Evolutionary conservation across 2,329 filamentous ascomycete genomes (phyloP).

Genomic region (Alternaria sp.): DNA sequence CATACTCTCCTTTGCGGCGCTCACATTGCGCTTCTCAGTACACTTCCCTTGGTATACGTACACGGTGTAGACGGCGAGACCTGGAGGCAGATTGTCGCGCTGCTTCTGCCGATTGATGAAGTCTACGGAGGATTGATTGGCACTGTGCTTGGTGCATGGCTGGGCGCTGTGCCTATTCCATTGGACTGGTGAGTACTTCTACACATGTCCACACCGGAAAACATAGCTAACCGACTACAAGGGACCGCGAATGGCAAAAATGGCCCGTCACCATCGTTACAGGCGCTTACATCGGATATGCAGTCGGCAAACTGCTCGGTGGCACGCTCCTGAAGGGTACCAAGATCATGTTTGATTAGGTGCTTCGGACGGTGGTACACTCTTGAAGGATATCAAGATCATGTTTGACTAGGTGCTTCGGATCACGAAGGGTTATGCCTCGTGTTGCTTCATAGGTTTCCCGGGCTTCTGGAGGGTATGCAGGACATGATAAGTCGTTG

Average conservation of each 20-base stretch:
- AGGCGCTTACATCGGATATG: conserved; percentile 82
- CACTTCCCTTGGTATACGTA: conserved; percentile 84
- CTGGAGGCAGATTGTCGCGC: conserved; percentile 75
- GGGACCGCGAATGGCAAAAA: conserved; percentile 97
- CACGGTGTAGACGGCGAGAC: conserved; percentile 77
- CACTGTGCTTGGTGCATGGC: conserved; percentile 81
- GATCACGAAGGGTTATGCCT: neutral
- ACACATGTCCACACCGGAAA: too few species aligned
- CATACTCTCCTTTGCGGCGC: conserved; percentile 83
- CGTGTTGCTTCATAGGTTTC: neutral
- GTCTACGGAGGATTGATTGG: conserved; percentile 85
- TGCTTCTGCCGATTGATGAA: conserved; percentile 79
- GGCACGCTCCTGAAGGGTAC: conserved; percentile 60
- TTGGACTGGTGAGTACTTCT: conserved; percentile 75
- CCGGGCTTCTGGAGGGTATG: neutral
- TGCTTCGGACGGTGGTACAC: conserved; percentile 54
- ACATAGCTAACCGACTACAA: conserved; percentile 43
- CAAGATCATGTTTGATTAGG: conserved; percentile 55
- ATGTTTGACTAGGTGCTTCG: conserved; percentile 48
- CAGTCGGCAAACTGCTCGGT: conserved; percentile 70
- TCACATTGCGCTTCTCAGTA: conserved; percentile 80
- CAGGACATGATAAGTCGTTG: too few species aligned
- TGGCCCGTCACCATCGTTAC: conserved; percentile 93
- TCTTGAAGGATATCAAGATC: conserved; percentile 57
- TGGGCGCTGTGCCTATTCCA: conserved; percentile 93